Base-by-base conservation (phyloP, 2,329 filamentous ascomycete genomes). In the Capronia americana region DNA sequence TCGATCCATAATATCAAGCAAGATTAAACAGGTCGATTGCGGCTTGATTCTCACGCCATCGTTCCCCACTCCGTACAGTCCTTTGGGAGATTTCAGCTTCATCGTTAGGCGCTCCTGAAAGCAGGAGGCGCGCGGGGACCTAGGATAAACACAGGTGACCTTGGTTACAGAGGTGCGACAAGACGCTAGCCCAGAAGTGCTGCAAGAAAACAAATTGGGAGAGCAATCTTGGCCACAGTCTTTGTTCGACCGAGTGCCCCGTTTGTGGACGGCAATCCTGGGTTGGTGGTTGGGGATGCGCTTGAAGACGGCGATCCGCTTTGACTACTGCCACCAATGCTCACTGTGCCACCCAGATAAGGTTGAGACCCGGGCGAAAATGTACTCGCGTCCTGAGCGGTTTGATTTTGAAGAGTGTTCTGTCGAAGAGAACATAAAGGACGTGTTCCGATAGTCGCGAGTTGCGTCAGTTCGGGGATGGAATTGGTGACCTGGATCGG, bases 401-500 rank as follows among this genome's bases (percentile, higher is more conserved):
- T 58, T 24, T 65, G 63, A 44, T 60, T 54, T 41, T 65, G 63
- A 24, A 67, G 48, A n/a, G 38, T 3, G 41, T 67, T 67, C 8
- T 58, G 32, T 20, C 65, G 56, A 8, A 64, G 51, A 8, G 34
- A 38, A 54, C 65, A 67, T 41, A 54, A 24, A 1, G 65, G 65
- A 6, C 65, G 46, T 30, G 34, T 58, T 38, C 57, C 46, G 23
- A 57, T 67, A 23, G 32, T 50, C 51, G 60, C 50, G 32, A 67
- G 56, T 11, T 67, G 46, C 8, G 54, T 64, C 28, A 55, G 66
- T 50, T 76, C 66, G 0, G 70, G 64, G 69, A 92, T 91, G 46
- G 79, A 81, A 75, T 92, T 92, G 5, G 88, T 90, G 44, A 91
- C 85, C 2, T 84, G 82, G 70, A 92, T 88, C 20, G 89, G 89